phyloP scores from a whole-genome alignment of 495 filamentous ascomycete species.

The Friedmanniomyces endolithicus region DNA sequence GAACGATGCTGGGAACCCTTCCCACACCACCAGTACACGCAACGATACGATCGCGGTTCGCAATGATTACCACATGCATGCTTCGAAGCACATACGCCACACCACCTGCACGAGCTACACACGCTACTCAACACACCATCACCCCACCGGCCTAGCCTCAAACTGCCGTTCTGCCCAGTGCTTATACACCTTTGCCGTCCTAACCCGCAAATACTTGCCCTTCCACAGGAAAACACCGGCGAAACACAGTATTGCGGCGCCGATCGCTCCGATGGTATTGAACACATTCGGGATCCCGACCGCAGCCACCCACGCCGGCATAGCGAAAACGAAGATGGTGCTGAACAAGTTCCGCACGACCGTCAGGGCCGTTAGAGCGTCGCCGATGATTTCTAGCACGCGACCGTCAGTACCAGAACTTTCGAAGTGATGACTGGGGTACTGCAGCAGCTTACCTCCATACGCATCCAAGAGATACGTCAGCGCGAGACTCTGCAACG shows the following conservation, averaged over 20 bases:
- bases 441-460: constrained; percentile 3
- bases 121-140: too few species aligned
- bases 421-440: too few species aligned
- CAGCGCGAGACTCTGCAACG: constrained; percentile 5
- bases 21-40: too few species aligned
- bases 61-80: too few species aligned
- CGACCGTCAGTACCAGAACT: not conserved
- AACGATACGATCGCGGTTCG: too few species aligned
- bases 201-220: constrained; percentile 7
- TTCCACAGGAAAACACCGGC: constrained; percentile 10
- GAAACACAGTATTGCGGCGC: constrained; percentile 1
- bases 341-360: constrained; percentile 5
- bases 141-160: constrained; percentile 8
- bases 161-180: constrained; percentile 15
- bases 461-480: constrained; percentile 15
- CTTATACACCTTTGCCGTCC: constrained; percentile 12
- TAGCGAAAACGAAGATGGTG: constrained; percentile 19
- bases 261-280: constrained; percentile 15
- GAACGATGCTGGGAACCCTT: too few species aligned
- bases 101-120: too few species aligned
- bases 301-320: constrained; percentile 9
- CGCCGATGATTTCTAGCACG: constrained; percentile 13
- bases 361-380: constrained; percentile 11
- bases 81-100: too few species aligned
- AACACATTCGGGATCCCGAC: constrained; percentile 18